Evolutionary conservation across 306 rosid genomes (phyloP), one percentile per base, ranked within the genome.

Genomic region (Dalbergia cultrata): DNA sequence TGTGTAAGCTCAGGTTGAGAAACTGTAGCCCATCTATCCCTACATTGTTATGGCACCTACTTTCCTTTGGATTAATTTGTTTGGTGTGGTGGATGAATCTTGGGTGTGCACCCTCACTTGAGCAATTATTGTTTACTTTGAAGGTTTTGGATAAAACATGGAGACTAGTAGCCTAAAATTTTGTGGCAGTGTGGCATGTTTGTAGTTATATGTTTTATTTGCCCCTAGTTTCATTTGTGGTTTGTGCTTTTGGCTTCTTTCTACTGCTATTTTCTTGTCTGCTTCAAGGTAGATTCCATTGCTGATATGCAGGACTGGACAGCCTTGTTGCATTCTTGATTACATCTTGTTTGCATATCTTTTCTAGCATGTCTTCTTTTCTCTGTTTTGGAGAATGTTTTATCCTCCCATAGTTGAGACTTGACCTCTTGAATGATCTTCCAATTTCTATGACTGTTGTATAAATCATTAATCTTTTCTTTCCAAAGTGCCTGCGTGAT

Each of bases 331-430:
- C 41, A 53, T 8, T 57, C 41, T 73, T 58, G 39, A 43, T 13
- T 74, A 58, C 13, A 73, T 21, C 54, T 59, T 47, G 35, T 75
- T 33, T 75, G 70, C 10, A 19, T 62, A 39, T 64, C 52, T 77
- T 35, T 52, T 26, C 16, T 19, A 61, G 61, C 9, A 26, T 47
- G 34, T 61, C 70, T 39, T 59, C 44, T 43, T 74, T 71, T 39
- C 3, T 58, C 77, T 56, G n/a, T 35, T 72, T 72, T 56, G 54
- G 54, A 18, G 66, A 13, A 72, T 56, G 7, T 44, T 49, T 62
- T 62, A 61, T 45, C 50, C 50, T 75, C 47, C 21, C 22, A 1
- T 33, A n/a, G 11, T 60, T 14, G 10, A n/a, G 49, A 33, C 17
- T 11, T 35, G 43, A 50, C 9, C 52, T 50, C 81, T 58, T 19